Evolutionary conservation across 75 land plant species (phyloP).

Genomic region (Adiantum capillusveneris): DNA sequence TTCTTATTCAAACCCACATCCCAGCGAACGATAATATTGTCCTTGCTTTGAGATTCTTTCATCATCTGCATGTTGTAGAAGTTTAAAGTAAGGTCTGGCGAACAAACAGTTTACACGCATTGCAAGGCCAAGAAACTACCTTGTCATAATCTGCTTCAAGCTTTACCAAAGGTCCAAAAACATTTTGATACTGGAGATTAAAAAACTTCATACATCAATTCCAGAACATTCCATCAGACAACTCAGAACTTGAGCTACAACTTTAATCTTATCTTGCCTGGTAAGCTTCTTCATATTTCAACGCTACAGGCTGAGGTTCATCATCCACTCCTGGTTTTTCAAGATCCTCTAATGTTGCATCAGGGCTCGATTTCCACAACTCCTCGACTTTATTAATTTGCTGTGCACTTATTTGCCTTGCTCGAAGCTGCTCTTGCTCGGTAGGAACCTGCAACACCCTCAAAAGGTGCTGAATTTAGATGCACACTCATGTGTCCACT

Average conservation of each 20-base stretch:
- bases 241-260: no score
- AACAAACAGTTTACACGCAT: no score
- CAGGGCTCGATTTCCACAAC: conserved; percentile 97
- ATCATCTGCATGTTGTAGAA: conserved; percentile 55
- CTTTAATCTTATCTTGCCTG: conserved; percentile 64
- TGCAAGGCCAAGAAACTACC: no score
- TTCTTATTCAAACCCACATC: conserved; percentile 99
- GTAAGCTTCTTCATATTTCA: conserved; percentile 99
- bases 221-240: no score
- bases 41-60: conserved; percentile 99
- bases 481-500: neutral
- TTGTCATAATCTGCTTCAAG: conserved; percentile 99
- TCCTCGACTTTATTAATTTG: conserved; percentile 99
- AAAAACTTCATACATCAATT: no score
- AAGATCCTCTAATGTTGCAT: conserved; percentile 96
- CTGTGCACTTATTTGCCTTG: conserved; percentile 96
- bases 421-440: conserved; percentile 97
- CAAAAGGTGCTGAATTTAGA: neutral
- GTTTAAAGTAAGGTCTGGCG: no score
- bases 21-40: conserved; percentile 94
- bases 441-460: conserved; percentile 71
- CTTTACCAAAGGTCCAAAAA: conserved; percentile 95
- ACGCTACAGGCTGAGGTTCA: conserved; percentile 90
- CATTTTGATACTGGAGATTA: conserved; percentile 94
- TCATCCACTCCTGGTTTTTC: conserved; percentile 99